Evolutionary conservation across 2,329 filamentous ascomycete genomes (phyloP).

Genomic region (Phymatotrichopsis omnivora): DNA sequence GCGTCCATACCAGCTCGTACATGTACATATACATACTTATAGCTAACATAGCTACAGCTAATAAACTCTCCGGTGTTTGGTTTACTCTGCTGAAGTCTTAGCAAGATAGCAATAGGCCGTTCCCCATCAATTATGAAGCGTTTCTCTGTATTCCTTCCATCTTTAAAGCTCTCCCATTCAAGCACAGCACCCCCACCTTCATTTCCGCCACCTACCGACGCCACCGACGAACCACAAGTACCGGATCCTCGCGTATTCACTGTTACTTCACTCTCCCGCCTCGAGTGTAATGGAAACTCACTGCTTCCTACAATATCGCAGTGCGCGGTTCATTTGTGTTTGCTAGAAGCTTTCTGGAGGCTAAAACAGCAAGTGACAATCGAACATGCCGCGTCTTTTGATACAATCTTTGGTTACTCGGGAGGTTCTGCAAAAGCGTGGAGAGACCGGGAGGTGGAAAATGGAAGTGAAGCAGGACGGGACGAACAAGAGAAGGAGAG

Average conservation of each 20-base stretch:
- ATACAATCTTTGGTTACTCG: conserved; percentile 56
- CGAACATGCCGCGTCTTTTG: conserved; percentile 53
- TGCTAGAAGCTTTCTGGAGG: conserved; percentile 57
- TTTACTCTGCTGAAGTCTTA: too few relatives aligned
- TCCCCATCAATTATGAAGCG: too few relatives aligned
- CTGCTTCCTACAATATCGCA: conserved; percentile 19
- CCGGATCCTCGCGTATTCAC: conserved; percentile 21
- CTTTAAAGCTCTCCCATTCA: background rate
- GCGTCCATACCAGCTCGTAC: too few relatives aligned
- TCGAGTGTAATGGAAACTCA: too few relatives aligned
- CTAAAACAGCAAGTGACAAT: conserved; percentile 40
- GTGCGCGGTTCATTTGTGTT: conserved; percentile 63
- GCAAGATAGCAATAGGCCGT: too few relatives aligned
- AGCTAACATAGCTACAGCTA: too few relatives aligned
- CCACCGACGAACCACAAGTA: conserved; percentile 25
- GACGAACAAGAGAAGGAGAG: conserved; percentile 55
- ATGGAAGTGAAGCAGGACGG: conserved; percentile 35
- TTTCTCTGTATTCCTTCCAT: background rate
- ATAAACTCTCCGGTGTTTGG: too few relatives aligned
- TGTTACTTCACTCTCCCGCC: background rate
- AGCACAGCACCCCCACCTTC: background rate
- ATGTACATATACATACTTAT: too few relatives aligned
- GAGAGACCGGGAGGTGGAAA: conserved; percentile 35
- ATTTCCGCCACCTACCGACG: conserved; percentile 25
- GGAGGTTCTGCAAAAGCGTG: conserved; percentile 39